Evolutionary conservation across 257 asterid species (phyloP), one percentile per base, ranked within the genome.

Genomic region (Primulina tabacum): DNA sequence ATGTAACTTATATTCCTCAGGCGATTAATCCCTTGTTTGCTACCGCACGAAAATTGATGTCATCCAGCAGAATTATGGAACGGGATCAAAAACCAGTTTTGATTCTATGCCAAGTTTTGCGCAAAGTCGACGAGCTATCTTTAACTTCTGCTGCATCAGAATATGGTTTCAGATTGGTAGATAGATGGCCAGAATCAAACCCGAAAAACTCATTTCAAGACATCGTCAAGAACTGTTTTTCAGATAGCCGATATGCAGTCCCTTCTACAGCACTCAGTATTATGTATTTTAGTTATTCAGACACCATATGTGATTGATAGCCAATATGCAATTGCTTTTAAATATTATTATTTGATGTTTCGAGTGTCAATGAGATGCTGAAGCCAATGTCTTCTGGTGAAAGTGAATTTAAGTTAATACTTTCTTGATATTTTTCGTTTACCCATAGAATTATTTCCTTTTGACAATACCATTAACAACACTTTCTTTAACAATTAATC

Each of bases 61-160:
- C 85, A 24, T 62, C 67, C 16, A 37, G 58, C 64, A 37, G 66
- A 67, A 32, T 5, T 37, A 33, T 21, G 7, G 62, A 52, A 53
- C 76, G 71, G 37, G 64, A 70, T 6, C 53, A 64, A 50, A 76
- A 75, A 38, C 77, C 92, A 1, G 90, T 76, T 74, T 73, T 94
- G 68, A 86, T 94, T 58, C 77, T 94, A 4, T 90, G 99, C 77
- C 99, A 94, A 12, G 87, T 91, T 28, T 64, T 81, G 11, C 97
- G 97, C 18, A 78, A 96, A 79, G 96, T 94, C 30, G 96, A 89
- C 26, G 96, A 94, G 78, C 82, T 88, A 29, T 89, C 81, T 20
- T 81, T 94, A 62, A 84, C 89, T 57, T 74, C 86, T 1, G 84
- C 90, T 5, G 97, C 97, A 3, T 76, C 89, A 10, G 62, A 64